These are phyloP conservation scores for Symbiodinium natans DNA, from an alignment of 73 alveolate species.

Conservation along the genomic window DNA sequence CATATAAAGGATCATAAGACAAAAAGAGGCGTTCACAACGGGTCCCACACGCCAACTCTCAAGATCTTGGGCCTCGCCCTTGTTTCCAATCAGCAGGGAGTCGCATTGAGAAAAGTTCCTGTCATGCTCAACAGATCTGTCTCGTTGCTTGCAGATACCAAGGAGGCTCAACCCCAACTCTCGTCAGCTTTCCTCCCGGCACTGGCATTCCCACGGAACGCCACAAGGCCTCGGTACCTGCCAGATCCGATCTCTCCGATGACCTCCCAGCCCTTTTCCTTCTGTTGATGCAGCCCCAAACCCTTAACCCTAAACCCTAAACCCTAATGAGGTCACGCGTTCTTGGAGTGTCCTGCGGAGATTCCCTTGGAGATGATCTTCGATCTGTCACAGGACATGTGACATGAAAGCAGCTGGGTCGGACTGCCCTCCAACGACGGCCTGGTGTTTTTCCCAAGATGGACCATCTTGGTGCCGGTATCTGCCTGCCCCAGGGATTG, in stretches of 20 bases:
- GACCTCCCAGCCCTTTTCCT: too few species aligned
- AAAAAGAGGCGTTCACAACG: too few species aligned
- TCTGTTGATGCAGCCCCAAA: background rate
- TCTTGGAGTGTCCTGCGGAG: slow-evolving; percentile 91
- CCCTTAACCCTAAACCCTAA: too few species aligned
- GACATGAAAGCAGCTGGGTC: background rate
- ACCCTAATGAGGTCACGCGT: slow-evolving; percentile 79
- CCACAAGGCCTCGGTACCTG: slow-evolving; percentile 91
- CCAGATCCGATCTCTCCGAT: background rate
- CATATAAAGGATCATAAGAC: too few species aligned
- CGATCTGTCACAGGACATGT: background rate
- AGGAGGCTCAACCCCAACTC: background rate
- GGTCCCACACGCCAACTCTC: background rate
- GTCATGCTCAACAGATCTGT: background rate
- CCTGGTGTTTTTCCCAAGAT: slow-evolving; percentile 87
- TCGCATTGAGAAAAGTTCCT: slow-evolving; percentile 91
- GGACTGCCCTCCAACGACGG: background rate
- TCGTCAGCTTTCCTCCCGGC: slow-evolving; percentile 48
- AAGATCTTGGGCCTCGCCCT: slow-evolving; percentile 53
- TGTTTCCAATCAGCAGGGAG: slow-evolving; percentile 88
- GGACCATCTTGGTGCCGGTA: slow-evolving; percentile 94
- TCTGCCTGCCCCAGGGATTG: slow-evolving; percentile 41
- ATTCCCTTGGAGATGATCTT: slow-evolving; percentile 92
- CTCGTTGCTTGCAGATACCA: background rate
- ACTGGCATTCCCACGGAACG: slow-evolving; percentile 90